These are phyloP conservation scores for Grammothele lineata DNA, from an alignment of 768 basidiomycete genomes.

Conservation along the genomic window DNA sequence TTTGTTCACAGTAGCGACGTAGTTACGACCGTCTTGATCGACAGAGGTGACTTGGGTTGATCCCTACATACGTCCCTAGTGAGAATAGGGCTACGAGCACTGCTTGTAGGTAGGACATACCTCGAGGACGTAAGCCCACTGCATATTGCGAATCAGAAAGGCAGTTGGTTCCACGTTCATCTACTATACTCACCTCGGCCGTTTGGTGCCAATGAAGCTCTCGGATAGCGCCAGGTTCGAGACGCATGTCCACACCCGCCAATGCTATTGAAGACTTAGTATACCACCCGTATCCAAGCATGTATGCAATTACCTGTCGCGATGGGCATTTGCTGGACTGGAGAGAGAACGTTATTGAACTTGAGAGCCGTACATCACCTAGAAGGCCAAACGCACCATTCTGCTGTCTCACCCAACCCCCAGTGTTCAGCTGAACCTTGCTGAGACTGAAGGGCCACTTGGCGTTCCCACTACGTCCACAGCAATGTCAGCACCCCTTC, in stretches of 20 bases:
- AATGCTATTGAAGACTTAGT: slow-evolving; percentile 19
- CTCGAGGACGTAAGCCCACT: slow-evolving; percentile 32
- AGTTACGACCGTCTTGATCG: slow-evolving; percentile 45
- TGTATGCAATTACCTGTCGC: slow-evolving; percentile 26
- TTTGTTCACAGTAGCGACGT: slow-evolving; percentile 41
- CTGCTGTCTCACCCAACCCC: slow-evolving; percentile 64
- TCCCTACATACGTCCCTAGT: slow-evolving; percentile 13
- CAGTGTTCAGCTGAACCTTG: slow-evolving; percentile 52
- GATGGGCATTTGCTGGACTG: slow-evolving; percentile 37
- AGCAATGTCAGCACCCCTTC: too few relatives aligned
- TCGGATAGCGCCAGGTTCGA: slow-evolving; percentile 31
- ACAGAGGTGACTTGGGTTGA: slow-evolving; percentile 40
- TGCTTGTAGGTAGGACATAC: slow-evolving; percentile 10
- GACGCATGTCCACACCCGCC: slow-evolving; percentile 31
- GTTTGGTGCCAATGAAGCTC: slow-evolving; percentile 35
- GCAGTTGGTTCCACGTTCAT: neutral
- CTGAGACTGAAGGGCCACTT: slow-evolving; percentile 66
- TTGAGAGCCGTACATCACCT: neutral
- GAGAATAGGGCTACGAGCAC: neutral
- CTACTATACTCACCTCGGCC: slow-evolving; percentile 16
- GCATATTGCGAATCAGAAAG: neutral
- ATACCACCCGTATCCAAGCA: neutral
- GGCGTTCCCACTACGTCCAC: slow-evolving; percentile 39
- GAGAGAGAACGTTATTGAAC: neutral
- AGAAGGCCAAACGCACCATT: slow-evolving; percentile 39